Evolutionary conservation across 257 asterid genomes (phyloP).

Genomic region (Solanum chilense): DNA sequence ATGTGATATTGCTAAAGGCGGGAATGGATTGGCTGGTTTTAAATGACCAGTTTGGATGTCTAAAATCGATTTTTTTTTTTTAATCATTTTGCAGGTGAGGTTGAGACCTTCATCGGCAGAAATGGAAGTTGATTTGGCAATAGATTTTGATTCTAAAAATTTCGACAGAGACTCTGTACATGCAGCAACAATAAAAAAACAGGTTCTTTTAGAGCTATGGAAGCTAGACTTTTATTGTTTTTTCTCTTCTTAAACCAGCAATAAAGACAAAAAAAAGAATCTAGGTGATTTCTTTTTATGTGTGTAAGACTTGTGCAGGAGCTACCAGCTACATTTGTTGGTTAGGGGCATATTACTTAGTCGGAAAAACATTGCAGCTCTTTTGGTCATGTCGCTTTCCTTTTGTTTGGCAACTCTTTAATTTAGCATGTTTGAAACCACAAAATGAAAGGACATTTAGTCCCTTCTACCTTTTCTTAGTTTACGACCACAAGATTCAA

Average conservation of each 20-base stretch:
- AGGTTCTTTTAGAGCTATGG: constrained; percentile 21
- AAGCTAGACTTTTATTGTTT: neutral
- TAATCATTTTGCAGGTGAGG: constrained; percentile 49
- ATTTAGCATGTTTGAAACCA: no score
- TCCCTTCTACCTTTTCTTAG: neutral
- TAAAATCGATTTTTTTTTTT: neutral
- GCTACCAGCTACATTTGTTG: neutral
- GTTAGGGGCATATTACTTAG: neutral
- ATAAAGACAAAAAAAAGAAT: neutral
- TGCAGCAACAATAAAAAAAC: constrained; percentile 29
- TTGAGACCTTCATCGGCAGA: constrained; percentile 47
- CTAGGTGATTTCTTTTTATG: neutral
- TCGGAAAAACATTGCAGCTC: neutral
- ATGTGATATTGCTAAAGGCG: neutral
- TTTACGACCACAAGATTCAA: neutral
- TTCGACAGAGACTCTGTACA: constrained; percentile 42
- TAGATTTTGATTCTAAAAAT: constrained; percentile 56
- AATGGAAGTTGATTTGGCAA: constrained; percentile 65
- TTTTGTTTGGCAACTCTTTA: neutral
- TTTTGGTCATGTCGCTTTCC: neutral
- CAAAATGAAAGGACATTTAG: no score
- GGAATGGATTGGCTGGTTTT: neutral
- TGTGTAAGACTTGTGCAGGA: neutral
- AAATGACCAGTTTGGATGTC: neutral
- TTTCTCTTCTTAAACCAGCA: neutral